These are phyloP conservation scores for Blumeriella jaapii DNA, from an alignment of 2,329 filamentous ascomycete genomes.

Conservation along the genomic window DNA sequence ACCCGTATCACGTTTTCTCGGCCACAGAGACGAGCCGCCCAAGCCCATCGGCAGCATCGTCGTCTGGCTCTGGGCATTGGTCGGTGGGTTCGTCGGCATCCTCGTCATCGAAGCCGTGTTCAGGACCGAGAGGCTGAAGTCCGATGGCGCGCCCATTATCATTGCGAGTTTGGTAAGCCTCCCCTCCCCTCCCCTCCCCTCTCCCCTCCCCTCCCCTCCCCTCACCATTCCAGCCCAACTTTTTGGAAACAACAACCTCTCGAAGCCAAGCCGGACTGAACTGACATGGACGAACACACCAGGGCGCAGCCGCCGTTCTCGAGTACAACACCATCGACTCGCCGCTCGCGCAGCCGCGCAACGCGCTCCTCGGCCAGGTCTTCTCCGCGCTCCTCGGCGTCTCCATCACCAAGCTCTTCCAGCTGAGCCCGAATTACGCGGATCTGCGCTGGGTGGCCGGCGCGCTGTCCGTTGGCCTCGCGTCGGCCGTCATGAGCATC, in stretches of 20 bases:
- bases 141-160: conserved; percentile 45
- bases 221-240: no score
- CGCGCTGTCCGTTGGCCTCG: conserved; percentile 50
- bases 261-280: no score
- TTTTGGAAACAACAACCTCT: no score
- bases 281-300: no score
- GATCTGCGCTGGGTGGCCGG: conserved; percentile 52
- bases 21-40: conserved; percentile 37
- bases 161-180: conserved; percentile 61
- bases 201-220: neutral
- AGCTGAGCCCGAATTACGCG: conserved; percentile 33
- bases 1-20: conserved; percentile 56
- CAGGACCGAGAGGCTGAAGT: conserved; percentile 39
- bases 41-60: conserved; percentile 43
- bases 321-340: conserved; percentile 63
- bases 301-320: conserved; percentile 62
- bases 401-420: conserved; percentile 53
- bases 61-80: conserved; percentile 48
- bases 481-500: conserved; percentile 53
- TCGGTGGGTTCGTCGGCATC: conserved; percentile 53
- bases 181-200: conserved; percentile 21
- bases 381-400: conserved; percentile 51
- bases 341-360: conserved; percentile 62
- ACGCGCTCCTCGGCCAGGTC: conserved; percentile 55
- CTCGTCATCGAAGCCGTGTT: conserved; percentile 47